Evolutionary conservation across 2,329 filamentous ascomycete genomes (phyloP).

Genomic region (Penicillium sp.): DNA sequence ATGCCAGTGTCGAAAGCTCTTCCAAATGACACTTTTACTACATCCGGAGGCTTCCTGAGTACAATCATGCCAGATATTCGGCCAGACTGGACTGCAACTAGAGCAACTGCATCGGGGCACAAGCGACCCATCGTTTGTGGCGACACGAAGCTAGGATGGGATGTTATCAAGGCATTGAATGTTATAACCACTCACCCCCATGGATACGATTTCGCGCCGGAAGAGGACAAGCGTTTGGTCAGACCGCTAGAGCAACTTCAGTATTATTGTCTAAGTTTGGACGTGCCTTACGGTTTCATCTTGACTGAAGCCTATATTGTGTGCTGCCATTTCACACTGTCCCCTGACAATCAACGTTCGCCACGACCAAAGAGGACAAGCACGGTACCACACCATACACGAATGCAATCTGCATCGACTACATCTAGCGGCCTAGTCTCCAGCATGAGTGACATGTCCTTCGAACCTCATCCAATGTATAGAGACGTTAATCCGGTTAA

Average conservation of each 20-base stretch:
- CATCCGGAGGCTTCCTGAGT: too few relatives aligned
- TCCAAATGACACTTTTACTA: not conserved
- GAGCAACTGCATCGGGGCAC: too few relatives aligned
- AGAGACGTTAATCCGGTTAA: not conserved
- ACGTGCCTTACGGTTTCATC: slow-evolving; percentile 1
- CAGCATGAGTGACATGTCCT: not conserved
- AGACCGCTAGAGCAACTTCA: not conserved
- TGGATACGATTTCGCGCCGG: not conserved
- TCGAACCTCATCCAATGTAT: not conserved
- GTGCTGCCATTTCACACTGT: not conserved
- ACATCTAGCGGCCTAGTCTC: not conserved
- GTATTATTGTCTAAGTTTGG: slow-evolving; percentile 2
- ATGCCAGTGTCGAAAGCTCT: not conserved
- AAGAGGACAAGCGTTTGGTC: too few relatives aligned
- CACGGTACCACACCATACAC: not conserved
- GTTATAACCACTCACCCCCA: not conserved
- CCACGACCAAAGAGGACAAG: not conserved
- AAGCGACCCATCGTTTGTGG: too few relatives aligned
- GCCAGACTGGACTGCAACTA: too few relatives aligned
- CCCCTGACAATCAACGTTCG: not conserved
- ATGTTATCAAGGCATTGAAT: too few relatives aligned
- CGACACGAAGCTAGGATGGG: too few relatives aligned
- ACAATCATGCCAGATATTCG: too few relatives aligned
- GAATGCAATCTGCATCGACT: not conserved
- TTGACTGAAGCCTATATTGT: not conserved